Conservation (phyloP, 2,329 filamentous ascomycete genomes). For the Mycocentrospora acerina region DNA sequence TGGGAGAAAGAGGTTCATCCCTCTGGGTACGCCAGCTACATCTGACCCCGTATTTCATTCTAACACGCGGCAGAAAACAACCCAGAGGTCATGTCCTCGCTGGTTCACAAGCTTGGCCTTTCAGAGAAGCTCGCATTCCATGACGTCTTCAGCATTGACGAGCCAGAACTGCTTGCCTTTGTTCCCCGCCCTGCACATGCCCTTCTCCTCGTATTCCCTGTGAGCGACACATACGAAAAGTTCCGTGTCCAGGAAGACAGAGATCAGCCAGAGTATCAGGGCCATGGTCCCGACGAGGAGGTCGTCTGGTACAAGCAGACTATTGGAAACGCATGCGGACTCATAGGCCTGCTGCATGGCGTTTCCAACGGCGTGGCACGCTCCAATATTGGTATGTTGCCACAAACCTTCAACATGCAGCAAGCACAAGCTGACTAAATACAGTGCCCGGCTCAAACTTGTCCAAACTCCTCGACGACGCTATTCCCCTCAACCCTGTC, state of each 20-base stretch:
- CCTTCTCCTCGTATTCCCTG: conserved; percentile 88
- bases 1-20: conserved; percentile 40
- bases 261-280: conserved; percentile 62
- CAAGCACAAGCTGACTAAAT: conserved; percentile 13
- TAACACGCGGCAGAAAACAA: conserved; percentile 62
- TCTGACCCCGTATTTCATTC: conserved; percentile 1
- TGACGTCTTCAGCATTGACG: conserved; percentile 89
- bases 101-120: conserved; percentile 84
- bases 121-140: conserved; percentile 75
- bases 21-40: conserved; percentile 32
- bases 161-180: conserved; percentile 80
- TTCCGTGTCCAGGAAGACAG: conserved; percentile 74
- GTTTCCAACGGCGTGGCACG: conserved; percentile 76
- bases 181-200: conserved; percentile 86
- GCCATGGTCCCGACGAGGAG: conserved; percentile 68
- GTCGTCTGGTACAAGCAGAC: conserved; percentile 96
- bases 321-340: conserved; percentile 89
- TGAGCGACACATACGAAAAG: conserved; percentile 76
- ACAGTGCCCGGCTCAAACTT: conserved; percentile 57
- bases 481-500: conserved; percentile 67
- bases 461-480: conserved; percentile 65
- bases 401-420: background rate
- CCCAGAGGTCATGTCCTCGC: conserved; percentile 83
- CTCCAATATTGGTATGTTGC: conserved; percentile 31
- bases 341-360: conserved; percentile 87